Conservation (phyloP, 2,329 filamentous ascomycete species). For the Phialocephala sp. region DNA sequence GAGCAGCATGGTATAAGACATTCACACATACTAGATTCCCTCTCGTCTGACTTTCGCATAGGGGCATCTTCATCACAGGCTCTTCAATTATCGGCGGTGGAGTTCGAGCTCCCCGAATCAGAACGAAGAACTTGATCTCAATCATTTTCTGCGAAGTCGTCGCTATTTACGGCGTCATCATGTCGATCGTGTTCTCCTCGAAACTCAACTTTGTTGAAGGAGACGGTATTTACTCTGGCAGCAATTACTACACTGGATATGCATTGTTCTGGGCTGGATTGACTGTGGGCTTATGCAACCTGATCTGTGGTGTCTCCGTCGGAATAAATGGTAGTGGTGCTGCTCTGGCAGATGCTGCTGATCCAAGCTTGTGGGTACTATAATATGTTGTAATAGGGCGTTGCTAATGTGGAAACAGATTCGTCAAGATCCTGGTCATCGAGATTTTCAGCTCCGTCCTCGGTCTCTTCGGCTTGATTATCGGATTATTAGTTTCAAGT, state of each 20-base stretch:
- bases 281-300: slow-evolving; percentile 93
- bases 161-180: slow-evolving; percentile 99
- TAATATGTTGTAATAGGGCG: neutral
- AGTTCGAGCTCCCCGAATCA: slow-evolving; percentile 95
- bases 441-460: slow-evolving; percentile 99
- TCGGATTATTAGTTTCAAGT: slow-evolving; percentile 85
- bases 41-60: slow-evolving; percentile 47
- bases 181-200: slow-evolving; percentile 97
- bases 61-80: slow-evolving; percentile 99
- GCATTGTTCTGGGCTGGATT: slow-evolving; percentile 95
- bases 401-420: slow-evolving; percentile 58
- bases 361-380: slow-evolving; percentile 77
- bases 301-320: slow-evolving; percentile 94
- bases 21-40: neutral
- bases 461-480: slow-evolving; percentile 93
- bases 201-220: slow-evolving; percentile 74
- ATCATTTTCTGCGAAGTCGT: slow-evolving; percentile 99
- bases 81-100: slow-evolving; percentile 96
- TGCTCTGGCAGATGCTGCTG: slow-evolving; percentile 92
- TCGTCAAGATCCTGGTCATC: slow-evolving; percentile 98
- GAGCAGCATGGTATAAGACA: slow-evolving; percentile 83
- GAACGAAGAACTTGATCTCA: slow-evolving; percentile 99
- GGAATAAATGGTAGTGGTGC: slow-evolving; percentile 98
- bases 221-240: slow-evolving; percentile 71
- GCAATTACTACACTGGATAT: slow-evolving; percentile 92